Conservation (phyloP, 169 alveolate genomes). For the Plasmodium adleri region DNA sequence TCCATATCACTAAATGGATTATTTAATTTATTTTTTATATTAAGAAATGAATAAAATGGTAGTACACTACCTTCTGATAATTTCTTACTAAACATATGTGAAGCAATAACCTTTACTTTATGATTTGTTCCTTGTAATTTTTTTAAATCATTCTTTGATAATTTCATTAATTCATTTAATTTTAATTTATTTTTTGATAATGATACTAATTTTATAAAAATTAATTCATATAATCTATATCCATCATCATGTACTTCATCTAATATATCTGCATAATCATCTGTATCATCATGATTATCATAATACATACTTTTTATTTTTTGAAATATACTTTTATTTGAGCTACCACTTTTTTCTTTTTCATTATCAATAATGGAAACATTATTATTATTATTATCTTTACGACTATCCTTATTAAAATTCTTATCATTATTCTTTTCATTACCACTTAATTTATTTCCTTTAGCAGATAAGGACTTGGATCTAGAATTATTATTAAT, state of each 20-base stretch:
- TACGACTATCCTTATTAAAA: neutral
- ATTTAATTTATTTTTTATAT: constrained; percentile 34
- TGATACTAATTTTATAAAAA: constrained; percentile 62
- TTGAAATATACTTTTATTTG: no score
- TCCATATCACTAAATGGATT: neutral
- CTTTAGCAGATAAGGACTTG: no score
- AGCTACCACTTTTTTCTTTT: neutral
- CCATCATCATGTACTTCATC: constrained; percentile 13
- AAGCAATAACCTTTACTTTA: constrained; percentile 17
- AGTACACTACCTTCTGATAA: constrained; percentile 15
- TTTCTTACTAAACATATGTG: constrained; percentile 15
- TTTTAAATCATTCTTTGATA: neutral
- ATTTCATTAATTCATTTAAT: neutral
- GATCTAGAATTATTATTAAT: no score
- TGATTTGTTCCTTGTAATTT: constrained; percentile 8
- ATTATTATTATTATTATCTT: neutral
- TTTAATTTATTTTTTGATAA: constrained; percentile 36
- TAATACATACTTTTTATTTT: neutral
- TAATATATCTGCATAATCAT: constrained; percentile 8
- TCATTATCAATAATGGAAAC: neutral
- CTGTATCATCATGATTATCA: constrained; percentile 1
- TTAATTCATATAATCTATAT: constrained; percentile 27
- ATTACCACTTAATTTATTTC: no score
- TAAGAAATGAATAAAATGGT: constrained; percentile 23
- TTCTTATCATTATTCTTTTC: neutral